Conservation (phyloP, 2,329 filamentous ascomycete genomes). For the Bisporella sp. region DNA sequence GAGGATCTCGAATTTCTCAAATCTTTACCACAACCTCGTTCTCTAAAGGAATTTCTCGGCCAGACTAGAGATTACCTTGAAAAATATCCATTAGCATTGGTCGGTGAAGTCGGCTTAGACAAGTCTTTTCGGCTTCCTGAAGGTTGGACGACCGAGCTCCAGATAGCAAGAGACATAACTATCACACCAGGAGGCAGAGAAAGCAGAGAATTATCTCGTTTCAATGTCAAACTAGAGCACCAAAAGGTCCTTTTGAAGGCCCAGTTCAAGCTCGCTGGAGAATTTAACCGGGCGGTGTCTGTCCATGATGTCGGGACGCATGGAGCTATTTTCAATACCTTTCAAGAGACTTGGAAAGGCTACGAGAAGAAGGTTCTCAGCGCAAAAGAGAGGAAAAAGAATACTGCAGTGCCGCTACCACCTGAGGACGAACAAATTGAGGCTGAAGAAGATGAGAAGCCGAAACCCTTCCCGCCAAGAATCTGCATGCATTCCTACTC, state of each 20-base stretch:
- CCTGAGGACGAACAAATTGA: constrained; percentile 7
- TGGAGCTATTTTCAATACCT: constrained; percentile 55
- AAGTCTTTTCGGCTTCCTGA: constrained; percentile 68
- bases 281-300: constrained; percentile 67
- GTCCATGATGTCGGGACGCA: constrained; percentile 58
- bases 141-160: constrained; percentile 38
- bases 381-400: constrained; percentile 47
- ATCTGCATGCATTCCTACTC: constrained; percentile 95
- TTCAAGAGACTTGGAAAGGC: constrained; percentile 63
- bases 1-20: constrained; percentile 29
- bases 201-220: constrained; percentile 58
- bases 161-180: constrained; percentile 35
- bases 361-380: constrained; percentile 56
- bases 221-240: constrained; percentile 61
- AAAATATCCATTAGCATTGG: constrained; percentile 54
- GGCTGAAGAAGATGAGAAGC: constrained; percentile 25
- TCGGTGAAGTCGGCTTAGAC: constrained; percentile 75
- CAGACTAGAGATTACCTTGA: constrained; percentile 49
- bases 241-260: constrained; percentile 59
- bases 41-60: constrained; percentile 50
- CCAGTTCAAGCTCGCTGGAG: constrained; percentile 65
- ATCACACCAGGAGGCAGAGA: constrained; percentile 66
- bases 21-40: constrained; percentile 50
- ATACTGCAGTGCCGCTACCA: constrained; percentile 29
- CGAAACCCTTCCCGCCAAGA: constrained; percentile 70